Conservation (phyloP, 2,329 filamentous ascomycete genomes). For the Coniochaeta ligniaria region DNA sequence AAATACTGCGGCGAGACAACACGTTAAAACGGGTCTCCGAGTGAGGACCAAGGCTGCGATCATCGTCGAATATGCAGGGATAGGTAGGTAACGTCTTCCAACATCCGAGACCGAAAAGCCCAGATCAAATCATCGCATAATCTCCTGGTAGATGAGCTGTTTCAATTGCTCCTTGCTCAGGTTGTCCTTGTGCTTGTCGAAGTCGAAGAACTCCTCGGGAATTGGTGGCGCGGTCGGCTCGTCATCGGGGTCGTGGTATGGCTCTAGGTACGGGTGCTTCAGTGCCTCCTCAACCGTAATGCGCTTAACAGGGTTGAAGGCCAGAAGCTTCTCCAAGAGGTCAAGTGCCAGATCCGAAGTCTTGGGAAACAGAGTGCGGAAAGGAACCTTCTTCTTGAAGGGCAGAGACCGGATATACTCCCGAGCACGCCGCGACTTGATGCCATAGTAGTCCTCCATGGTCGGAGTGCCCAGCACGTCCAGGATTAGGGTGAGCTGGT, state of each 20-base stretch:
- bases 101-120: not conserved
- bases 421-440: conserved; percentile 93
- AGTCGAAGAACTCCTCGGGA: conserved; percentile 98
- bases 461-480: conserved; percentile 96
- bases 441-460: conserved; percentile 99
- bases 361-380: conserved; percentile 95
- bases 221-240: conserved; percentile 96
- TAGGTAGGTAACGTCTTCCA: not conserved
- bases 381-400: conserved; percentile 99
- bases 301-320: conserved; percentile 97
- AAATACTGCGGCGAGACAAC: not conserved
- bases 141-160: conserved; percentile 95
- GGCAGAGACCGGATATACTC: conserved; percentile 98
- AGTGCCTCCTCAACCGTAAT: conserved; percentile 97
- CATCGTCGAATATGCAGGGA: not conserved
- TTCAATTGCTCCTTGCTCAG: conserved; percentile 98
- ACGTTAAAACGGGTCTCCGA: not conserved
- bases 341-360: conserved; percentile 96
- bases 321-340: conserved; percentile 87
- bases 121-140: conserved; percentile 53
- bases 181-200: conserved; percentile 99
- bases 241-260: conserved; percentile 97
- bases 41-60: not conserved
- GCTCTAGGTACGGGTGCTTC: conserved; percentile 96
- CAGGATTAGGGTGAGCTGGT: conserved; percentile 93